A percentile compares a stretch with the other conserved stretches of the same genome.
phyloP scores from a whole-genome alignment of 768 basidiomycete genomes.

The Cytidiella melzeri region DNA sequence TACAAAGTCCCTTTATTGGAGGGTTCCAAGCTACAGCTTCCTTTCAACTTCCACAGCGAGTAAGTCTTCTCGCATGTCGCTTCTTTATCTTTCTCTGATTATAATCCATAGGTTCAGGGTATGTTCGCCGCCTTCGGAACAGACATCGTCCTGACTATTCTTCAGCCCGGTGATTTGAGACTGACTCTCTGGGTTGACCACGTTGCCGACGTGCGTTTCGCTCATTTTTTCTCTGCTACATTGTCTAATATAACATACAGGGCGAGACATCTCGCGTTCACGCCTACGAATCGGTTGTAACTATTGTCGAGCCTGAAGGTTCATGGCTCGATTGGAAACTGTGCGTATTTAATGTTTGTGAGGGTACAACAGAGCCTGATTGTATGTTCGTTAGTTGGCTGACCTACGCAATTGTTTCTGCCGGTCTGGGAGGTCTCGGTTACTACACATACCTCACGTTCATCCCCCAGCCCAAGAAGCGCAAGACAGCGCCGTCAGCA shows the following conservation, averaged over 20 bases:
- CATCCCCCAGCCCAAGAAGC: slow-evolving; percentile 59
- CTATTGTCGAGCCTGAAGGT: slow-evolving; percentile 71
- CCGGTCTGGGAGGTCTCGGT: slow-evolving; percentile 52
- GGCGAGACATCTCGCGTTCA: slow-evolving; percentile 52
- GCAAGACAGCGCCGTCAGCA: slow-evolving; percentile 32
- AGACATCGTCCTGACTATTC: background rate
- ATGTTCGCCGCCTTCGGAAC: slow-evolving; percentile 10
- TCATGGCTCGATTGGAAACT: slow-evolving; percentile 78
- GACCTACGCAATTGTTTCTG: slow-evolving; percentile 66
- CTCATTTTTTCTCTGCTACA: background rate
- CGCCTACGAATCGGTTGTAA: slow-evolving; percentile 72
- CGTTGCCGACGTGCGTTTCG: slow-evolving; percentile 44
- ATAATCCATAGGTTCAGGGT: slow-evolving; percentile 52
- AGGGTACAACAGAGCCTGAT: slow-evolving; percentile 1
- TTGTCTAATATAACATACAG: slow-evolving; percentile 26
- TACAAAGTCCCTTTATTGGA: slow-evolving; percentile 49
- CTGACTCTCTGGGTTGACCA: slow-evolving; percentile 77
- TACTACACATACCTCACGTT: slow-evolving; percentile 66
- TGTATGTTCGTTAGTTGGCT: slow-evolving; percentile 35
- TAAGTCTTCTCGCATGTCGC: slow-evolving; percentile 33
- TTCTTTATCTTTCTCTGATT: background rate
- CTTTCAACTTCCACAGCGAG: slow-evolving; percentile 80
- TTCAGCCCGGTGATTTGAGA: slow-evolving; percentile 68
- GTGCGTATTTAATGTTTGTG: too few relatives aligned
- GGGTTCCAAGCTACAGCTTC: slow-evolving; percentile 55